A percentile compares a stretch with the other conserved stretches of the same genome.
These are phyloP conservation scores for Rhazya stricta DNA, from an alignment of 257 asterid species.

Conservation along the genomic window DNA sequence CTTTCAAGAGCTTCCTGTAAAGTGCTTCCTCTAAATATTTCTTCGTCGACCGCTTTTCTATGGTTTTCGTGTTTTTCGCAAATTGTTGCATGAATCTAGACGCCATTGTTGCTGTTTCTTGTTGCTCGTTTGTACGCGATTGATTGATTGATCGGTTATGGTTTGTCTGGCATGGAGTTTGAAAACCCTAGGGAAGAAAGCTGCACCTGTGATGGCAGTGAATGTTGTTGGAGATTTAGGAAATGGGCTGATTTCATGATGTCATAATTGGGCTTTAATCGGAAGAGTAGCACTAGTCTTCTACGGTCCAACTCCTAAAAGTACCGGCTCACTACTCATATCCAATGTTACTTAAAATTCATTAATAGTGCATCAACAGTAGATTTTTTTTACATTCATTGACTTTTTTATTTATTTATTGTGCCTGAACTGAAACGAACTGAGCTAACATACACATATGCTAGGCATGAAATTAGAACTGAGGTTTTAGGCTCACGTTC, in stretches of 20 bases:
- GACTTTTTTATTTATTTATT: no score
- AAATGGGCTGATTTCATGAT: not conserved
- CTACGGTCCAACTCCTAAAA: not conserved
- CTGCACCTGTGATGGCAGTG: not conserved
- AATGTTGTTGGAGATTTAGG: no score
- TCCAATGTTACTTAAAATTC: no score
- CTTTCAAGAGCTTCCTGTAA: conserved; percentile 65
- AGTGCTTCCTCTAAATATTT: conserved; percentile 77
- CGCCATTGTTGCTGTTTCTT: conserved; percentile 39
- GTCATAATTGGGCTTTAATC: not conserved
- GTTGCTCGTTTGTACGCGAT: not conserved
- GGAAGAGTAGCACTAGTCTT: no score
- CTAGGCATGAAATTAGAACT: no score
- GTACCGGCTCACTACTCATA: not conserved
- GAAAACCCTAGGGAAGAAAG: not conserved
- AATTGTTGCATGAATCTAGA: conserved; percentile 72
- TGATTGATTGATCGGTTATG: not conserved
- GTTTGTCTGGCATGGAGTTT: not conserved
- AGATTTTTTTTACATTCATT: no score
- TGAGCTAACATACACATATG: no score
- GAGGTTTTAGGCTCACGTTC: no score
- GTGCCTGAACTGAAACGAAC: no score
- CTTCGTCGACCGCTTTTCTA: conserved; percentile 61
- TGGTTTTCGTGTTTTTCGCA: conserved; percentile 45
- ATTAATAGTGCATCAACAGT: no score